Base-by-base conservation (phyloP, 495 filamentous ascomycete species). In the Hypoxylon fuscum region DNA sequence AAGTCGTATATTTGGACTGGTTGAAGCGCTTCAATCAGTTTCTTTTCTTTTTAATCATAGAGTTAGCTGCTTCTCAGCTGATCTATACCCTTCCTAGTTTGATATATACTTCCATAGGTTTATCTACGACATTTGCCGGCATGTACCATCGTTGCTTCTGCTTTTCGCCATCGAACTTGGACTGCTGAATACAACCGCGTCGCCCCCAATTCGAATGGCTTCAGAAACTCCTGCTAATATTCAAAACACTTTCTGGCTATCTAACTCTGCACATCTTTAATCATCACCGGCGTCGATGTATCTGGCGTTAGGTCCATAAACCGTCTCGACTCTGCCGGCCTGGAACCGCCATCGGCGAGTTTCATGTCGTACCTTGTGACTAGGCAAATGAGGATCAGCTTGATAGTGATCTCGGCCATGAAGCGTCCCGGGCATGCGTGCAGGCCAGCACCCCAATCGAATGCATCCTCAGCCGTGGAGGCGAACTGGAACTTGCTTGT, bases 401-500 rank as follows among this genome's bases (percentile, higher is more conserved):
- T 54, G 50, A 54, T 54, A 18, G 50, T 54, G 17, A 54, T 34
- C 37, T 54, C 50, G 15, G 50, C 50, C 50, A 54, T 54, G 50
- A 54, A 54, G 21, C 50, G 50, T 43, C 50, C 37, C 18, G 50
- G 50, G 14, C 50, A 54, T n/a, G 50, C 50, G 32, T 54, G 50
- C 50, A 42, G 50, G 10, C 50, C 50, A 20, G 35, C 50, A 54
- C 50, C 50, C 50, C 50, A 54, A n/a, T 54, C 50, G 22, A 54
- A 54, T 20, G 22, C 22, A 43, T 54, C 37, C 50, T 54, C 50
- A 37, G 50, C 50, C 22, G 50, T 54, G n/a, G 50, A 54, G 12
- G 50, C 50, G 40, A 55, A 45, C 52, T 55, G 52, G 37, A 55
- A 55, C 40, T 55, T 55, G 52, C 52, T 55, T 6, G 37, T 55